A percentile compares a stretch with the other conserved stretches of the same genome.
Conservation (phyloP, 306 rosid genomes). For the Cucurbita ficifolia region DNA sequence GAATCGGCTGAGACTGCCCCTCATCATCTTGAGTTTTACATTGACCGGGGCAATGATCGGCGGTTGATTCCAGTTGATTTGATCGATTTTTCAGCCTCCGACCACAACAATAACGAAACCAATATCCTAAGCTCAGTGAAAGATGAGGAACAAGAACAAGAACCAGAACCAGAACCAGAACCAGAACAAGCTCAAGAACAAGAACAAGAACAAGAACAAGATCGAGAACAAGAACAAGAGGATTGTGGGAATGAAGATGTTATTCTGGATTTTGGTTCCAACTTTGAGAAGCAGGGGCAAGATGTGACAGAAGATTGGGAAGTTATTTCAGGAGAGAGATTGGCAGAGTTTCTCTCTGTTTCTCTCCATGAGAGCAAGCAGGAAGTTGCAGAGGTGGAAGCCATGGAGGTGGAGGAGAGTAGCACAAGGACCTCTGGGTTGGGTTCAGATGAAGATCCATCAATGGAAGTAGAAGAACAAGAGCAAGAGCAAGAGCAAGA, state of each 20-base stretch:
- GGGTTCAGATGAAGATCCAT: slow-evolving; percentile 1
- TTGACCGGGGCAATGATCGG: slow-evolving; percentile 53
- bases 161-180: not conserved
- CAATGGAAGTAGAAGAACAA: not conserved
- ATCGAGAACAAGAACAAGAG: slow-evolving; percentile 29
- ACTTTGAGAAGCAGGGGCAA: slow-evolving; percentile 23
- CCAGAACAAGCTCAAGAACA: too few species aligned
- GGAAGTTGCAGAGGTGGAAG: slow-evolving; percentile 14
- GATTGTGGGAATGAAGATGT: slow-evolving; percentile 35
- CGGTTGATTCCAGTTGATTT: slow-evolving; percentile 68
- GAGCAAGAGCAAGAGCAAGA: too few species aligned
- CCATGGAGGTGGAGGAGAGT: slow-evolving; percentile 8
- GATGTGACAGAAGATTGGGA: slow-evolving; percentile 56
- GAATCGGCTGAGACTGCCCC: slow-evolving; percentile 18
- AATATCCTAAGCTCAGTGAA: slow-evolving; percentile 11
- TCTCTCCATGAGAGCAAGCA: not conserved
- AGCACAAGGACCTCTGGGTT: slow-evolving; percentile 12
- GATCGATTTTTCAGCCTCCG: slow-evolving; percentile 21
- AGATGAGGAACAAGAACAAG: slow-evolving; percentile 32
- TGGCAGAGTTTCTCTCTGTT: not conserved
- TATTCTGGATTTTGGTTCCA: slow-evolving; percentile 61
- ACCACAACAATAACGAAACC: not conserved
- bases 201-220: not conserved
- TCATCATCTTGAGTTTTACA: slow-evolving; percentile 71
- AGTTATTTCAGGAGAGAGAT: slow-evolving; percentile 26